phyloP scores from a whole-genome alignment of 768 basidiomycete genomes.

The Termitomyces sp. region DNA sequence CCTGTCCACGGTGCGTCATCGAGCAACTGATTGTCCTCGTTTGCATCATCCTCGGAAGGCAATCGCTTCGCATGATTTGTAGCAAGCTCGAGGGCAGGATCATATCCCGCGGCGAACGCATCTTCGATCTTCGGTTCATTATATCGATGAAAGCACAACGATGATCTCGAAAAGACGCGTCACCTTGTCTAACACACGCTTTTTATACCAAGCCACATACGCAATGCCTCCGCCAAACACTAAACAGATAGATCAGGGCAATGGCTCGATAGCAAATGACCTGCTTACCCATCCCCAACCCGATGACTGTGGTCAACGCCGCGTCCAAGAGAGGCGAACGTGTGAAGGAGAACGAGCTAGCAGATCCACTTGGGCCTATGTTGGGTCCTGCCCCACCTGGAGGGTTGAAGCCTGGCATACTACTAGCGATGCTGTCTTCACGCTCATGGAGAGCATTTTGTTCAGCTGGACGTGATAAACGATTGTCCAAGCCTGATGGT shows the following conservation, averaged over 20 bases:
- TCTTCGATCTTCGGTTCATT: conserved; percentile 56
- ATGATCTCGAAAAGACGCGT: not conserved
- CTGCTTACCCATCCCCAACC: conserved; percentile 54
- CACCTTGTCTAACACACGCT: conserved; percentile 77
- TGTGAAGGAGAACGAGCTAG: conserved; percentile 32
- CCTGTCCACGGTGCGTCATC: conserved; percentile 48
- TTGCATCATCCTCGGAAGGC: conserved; percentile 25
- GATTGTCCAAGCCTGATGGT: conserved; percentile 11
- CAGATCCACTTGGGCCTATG: conserved; percentile 24
- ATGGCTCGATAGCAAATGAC: not conserved
- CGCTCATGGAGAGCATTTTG: conserved; percentile 34
- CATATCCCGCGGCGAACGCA: conserved; percentile 79
- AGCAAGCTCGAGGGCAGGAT: conserved; percentile 76
- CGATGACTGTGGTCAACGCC: conserved; percentile 55
- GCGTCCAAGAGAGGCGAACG: conserved; percentile 49
- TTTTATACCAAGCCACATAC: conserved; percentile 81
- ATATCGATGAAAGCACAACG: not conserved
- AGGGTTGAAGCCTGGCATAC: conserved; percentile 36
- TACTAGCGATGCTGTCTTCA: conserved; percentile 36
- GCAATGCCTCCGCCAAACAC: conserved; percentile 70
- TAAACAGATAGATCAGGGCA: conserved; percentile 21
- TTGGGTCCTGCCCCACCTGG: conserved; percentile 36
- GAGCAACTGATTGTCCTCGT: conserved; percentile 28
- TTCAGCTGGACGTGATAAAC: conserved; percentile 2
- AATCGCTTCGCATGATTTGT: conserved; percentile 37